phyloP scores from a whole-genome alignment of 305 asterid species.

The Fraxinus baroniana region DNA sequence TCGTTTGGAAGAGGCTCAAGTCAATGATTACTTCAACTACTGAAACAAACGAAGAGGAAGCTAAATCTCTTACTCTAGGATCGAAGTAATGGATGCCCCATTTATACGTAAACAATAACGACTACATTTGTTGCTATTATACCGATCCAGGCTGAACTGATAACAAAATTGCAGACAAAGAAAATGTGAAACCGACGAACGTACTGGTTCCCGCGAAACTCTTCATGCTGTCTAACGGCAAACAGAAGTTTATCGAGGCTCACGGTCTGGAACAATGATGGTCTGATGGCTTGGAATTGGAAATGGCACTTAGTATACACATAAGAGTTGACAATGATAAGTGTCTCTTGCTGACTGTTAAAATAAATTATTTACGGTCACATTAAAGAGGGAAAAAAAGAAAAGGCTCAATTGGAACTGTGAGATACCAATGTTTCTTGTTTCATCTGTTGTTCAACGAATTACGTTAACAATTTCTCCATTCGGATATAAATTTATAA shows the following conservation, averaged over 20 bases:
- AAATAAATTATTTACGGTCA: neutral
- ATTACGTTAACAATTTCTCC: neutral
- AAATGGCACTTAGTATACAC: constrained; percentile 67
- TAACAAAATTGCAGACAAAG: constrained; percentile 44
- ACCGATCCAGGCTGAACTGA: constrained; percentile 51
- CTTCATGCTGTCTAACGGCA: constrained; percentile 74
- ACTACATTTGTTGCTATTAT: constrained; percentile 83
- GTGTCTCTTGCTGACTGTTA: neutral
- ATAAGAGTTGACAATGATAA: constrained; percentile 27
- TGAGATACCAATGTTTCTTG: neutral
- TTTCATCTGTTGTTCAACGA: neutral
- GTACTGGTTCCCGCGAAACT: constrained; percentile 61
- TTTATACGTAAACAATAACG: constrained; percentile 80
- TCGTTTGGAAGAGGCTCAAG: constrained; percentile 64
- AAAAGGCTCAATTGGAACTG: too few relatives aligned
- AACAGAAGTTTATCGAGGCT: constrained; percentile 90
- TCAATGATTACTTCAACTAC: constrained; percentile 51
- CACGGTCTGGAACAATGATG: constrained; percentile 98
- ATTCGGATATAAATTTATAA: too few relatives aligned
- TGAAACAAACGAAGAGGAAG: constrained; percentile 31
- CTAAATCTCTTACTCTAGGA: constrained; percentile 34
- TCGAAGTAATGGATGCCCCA: constrained; percentile 81
- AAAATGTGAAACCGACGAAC: constrained; percentile 42
- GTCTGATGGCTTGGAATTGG: constrained; percentile 84
- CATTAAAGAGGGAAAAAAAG: neutral